Evolutionary conservation across 2,329 filamentous ascomycete species (phyloP).

Genomic region (Pseudogymnoascus verrucosus): DNA sequence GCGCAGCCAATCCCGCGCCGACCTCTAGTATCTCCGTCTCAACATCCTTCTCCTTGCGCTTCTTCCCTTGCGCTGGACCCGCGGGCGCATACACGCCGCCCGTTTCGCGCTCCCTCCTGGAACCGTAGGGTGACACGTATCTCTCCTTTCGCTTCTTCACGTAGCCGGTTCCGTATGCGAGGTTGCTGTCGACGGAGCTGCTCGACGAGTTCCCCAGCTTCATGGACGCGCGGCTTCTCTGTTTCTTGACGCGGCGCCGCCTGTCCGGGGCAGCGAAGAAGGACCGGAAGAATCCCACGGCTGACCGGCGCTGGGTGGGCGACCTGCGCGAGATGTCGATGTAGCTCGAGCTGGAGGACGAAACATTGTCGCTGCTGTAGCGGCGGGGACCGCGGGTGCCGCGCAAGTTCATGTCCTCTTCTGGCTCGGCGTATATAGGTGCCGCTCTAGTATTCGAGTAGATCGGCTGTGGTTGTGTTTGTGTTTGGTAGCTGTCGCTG

Average conservation of each 20-base stretch:
- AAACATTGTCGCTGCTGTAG: conserved; percentile 20
- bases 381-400: neutral
- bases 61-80: conserved; percentile 7
- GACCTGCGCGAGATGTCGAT: conserved; percentile 57
- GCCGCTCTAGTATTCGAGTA: conserved; percentile 5
- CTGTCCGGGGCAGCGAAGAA: conserved; percentile 58
- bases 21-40: conserved; percentile 40
- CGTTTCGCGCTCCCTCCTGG: neutral
- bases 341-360: conserved; percentile 50
- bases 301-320: conserved; percentile 34
- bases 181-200: conserved; percentile 58
- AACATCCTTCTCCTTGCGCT: conserved; percentile 22
- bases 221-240: conserved; percentile 43
- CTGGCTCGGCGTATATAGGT: conserved; percentile 5
- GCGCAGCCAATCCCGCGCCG: conserved; percentile 37
- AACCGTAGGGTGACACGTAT: neutral
- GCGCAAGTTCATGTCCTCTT: conserved; percentile 4
- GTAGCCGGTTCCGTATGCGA: conserved; percentile 57
- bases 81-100: neutral
- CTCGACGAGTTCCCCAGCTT: conserved; percentile 56
- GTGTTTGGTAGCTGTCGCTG: neutral
- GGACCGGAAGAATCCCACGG: conserved; percentile 47
- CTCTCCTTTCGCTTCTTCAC: conserved; percentile 1
- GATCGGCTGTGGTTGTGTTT: neutral
- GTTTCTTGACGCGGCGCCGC: conserved; percentile 36